Conservation (phyloP, 257 asterid genomes). For the Primulina eburnea region DNA sequence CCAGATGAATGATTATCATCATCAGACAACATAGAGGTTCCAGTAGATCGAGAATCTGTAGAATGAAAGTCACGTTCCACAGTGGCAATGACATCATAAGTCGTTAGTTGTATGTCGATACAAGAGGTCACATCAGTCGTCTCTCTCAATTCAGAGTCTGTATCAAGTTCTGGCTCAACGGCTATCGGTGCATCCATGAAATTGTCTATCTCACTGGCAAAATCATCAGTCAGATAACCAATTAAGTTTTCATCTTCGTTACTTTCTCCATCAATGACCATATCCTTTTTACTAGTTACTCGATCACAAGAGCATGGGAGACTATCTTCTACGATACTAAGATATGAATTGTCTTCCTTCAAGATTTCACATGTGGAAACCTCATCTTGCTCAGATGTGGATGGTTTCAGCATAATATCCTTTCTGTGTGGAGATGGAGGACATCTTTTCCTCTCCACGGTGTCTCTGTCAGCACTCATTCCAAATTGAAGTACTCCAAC, state of each 20-base stretch:
- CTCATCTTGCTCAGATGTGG: constrained; percentile 32
- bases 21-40: constrained; percentile 52
- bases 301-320: constrained; percentile 32
- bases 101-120: constrained; percentile 29
- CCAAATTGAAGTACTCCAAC: constrained; percentile 40
- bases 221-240: constrained; percentile 59
- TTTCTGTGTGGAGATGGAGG: constrained; percentile 40
- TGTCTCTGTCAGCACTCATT: constrained; percentile 46
- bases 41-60: constrained; percentile 62
- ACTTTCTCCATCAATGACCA: constrained; percentile 39
- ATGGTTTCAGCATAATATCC: constrained; percentile 30
- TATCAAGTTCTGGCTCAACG: constrained; percentile 72
- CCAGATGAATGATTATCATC: constrained; percentile 36
- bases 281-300: constrained; percentile 42
- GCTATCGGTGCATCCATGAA: constrained; percentile 76
- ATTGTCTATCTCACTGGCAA: constrained; percentile 71
- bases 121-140: constrained; percentile 36
- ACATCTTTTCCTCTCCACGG: constrained; percentile 35
- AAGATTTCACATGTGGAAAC: constrained; percentile 29
- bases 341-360: constrained; percentile 35
- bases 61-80: constrained; percentile 41
- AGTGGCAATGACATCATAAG: constrained; percentile 34
- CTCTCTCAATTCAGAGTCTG: constrained; percentile 59
- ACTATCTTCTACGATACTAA: constrained; percentile 33
- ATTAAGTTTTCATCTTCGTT: constrained; percentile 28